Conservation (phyloP, 2,329 filamentous ascomycete species). For the Chaetomium sp. region DNA sequence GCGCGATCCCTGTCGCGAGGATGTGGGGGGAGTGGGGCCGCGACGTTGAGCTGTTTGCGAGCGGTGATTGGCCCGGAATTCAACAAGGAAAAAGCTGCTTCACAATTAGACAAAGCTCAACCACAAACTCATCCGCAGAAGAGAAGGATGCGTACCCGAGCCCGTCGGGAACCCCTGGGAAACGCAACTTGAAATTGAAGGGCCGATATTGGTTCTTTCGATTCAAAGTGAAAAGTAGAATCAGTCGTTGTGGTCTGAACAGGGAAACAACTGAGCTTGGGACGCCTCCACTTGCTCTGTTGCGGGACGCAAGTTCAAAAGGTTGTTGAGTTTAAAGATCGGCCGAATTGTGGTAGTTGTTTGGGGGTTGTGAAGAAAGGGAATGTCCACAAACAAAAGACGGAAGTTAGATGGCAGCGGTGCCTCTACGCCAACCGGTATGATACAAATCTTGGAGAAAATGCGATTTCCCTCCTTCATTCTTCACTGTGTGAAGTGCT, state of each 20-base stretch:
- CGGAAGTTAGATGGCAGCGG: constrained; percentile 33
- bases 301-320: not conserved
- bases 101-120: not conserved
- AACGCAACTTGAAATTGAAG: not conserved
- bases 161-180: constrained; percentile 1
- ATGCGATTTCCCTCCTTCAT: not conserved
- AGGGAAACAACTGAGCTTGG: no score
- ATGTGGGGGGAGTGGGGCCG: constrained; percentile 7
- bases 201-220: not conserved
- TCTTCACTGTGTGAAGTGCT: not conserved
- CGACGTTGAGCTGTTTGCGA: constrained; percentile 3
- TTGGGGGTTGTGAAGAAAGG: not conserved
- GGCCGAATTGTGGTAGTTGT: not conserved
- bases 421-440: constrained; percentile 17
- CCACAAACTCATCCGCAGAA: not conserved
- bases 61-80: constrained; percentile 18
- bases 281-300: not conserved
- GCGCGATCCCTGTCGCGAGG: constrained; percentile 8
- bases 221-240: no score
- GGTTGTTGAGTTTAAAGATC: not conserved
- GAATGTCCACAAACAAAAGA: constrained; percentile 28
- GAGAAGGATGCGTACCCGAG: not conserved
- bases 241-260: not conserved
- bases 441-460: not conserved
- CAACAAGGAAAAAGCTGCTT: not conserved